Base-by-base conservation (phyloP, 495 filamentous ascomycete genomes). In the Podospora sp. region DNA sequence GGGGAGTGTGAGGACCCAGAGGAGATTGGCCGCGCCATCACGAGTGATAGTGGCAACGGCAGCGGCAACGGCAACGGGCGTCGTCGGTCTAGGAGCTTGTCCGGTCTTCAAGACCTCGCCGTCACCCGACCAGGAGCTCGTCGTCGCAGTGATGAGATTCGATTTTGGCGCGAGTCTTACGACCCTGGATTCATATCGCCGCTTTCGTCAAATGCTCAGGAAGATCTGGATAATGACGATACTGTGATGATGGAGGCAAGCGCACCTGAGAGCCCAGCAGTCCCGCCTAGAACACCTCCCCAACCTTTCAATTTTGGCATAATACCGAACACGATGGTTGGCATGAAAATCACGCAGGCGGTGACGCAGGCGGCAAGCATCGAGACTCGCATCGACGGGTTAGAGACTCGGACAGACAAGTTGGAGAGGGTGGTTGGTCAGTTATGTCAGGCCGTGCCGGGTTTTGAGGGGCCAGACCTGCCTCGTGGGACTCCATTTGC, bases 61-160 rank as follows among this genome's bases (percentile, higher is more conserved):
- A 35, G 25, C 14, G 29, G 25, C 21, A 67, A 60, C 36, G 70
- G 68, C 9, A 50, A 33, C 53, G 35, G 74, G 74, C 26, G 82
- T 27, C 78, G 85, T 56, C 79, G 84, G 59, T 87, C 85, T 8
- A 76, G 83, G 50, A 86, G 84, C 69, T 71, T 86, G 26, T 83
- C 81, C 22, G 82, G 83, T n/a, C 73, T 85, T n/a, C 75, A 80
- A 55, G 78, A 81, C 53, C 69, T 77, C 36, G 69, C 71, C 1
- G 71, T 68, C 7, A 36, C 40, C 5, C 74, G 69, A 14, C 65
- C 65, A 1, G 73, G 63, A 12, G 68, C 73, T 14, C 79, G 85
- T 40, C 79, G 84, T 49, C 78, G 84, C 18, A 86, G 84, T 67
- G 85, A 86, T 51, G 85, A 87, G 71, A 85, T 86, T 25, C 83